Base-by-base conservation (phyloP, 331 rosid species). In the Erythrophleum ivorense region DNA sequence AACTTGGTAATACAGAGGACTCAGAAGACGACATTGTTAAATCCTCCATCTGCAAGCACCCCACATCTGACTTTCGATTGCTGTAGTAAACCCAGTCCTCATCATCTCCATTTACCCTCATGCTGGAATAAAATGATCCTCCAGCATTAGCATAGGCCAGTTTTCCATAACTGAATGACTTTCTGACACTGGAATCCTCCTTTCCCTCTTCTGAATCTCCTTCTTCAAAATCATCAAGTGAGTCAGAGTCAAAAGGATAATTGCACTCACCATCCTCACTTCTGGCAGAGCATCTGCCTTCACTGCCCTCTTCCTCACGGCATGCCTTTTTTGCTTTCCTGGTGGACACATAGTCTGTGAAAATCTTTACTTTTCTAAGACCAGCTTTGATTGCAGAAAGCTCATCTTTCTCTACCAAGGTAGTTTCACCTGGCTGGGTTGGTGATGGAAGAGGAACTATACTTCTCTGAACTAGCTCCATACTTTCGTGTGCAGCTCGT, bases 371-470 rank as follows among this genome's bases (percentile, higher is more conserved):
- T 85, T 97, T 94, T 82, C 94, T 87, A 67, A 97, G 94, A 72
- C 99, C 97, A n/a, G 99, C 99, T 91, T 94, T 97, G 58, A 97
- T 90, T 3, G 98, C 97, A 55, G 99, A 97, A 82, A 92, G 87
- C 73, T 94, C 99, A 15, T 94, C 99, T 84, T 94, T 97, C 80
- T 94, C 98, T 29, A 77, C 76, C 52, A 90, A 78, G 46, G 66
- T 79, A 80, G 83, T 49, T 52, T 92, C 99, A 19, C 92, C 92
- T 2, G 87, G 36, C 65, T 78, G 91, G 7, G 90, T 57, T 46
- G 91, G 88, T 19, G 92, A 92, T 43, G 86, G 50, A 66, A 81
- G 83, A 65, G 97, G 89, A 16, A 90, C 80, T 19, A 91, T 73
- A 15, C 97, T 83, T 85, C 91, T 91, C 57, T 90, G 90, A 69